These are phyloP conservation scores for Clohesyomyces aquaticus DNA, from an alignment of 495 filamentous ascomycete species.

Conservation along the genomic window DNA sequence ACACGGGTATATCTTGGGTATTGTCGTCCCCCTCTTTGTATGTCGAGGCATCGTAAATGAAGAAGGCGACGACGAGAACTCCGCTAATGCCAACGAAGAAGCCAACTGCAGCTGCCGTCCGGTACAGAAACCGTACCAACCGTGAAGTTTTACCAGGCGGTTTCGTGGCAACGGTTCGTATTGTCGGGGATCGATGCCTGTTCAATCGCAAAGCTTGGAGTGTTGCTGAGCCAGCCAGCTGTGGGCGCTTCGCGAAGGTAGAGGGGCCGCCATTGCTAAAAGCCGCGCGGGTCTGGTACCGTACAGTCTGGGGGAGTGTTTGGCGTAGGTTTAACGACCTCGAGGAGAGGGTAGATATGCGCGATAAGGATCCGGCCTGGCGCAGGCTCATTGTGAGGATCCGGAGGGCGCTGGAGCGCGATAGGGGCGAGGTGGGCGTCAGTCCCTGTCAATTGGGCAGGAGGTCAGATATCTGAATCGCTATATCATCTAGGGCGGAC, in stretches of 20 bases:
- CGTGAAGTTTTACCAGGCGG: conserved; percentile 35
- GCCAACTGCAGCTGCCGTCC: conserved; percentile 60
- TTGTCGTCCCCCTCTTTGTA: conserved; percentile 81
- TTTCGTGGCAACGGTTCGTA: conserved; percentile 34
- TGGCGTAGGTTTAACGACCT: neutral
- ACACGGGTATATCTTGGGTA: conserved; percentile 77
- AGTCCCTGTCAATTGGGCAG: conserved; percentile 26
- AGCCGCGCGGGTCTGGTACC: conserved; percentile 17
- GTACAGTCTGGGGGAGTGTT: conserved; percentile 1
- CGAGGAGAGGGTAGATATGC: conserved; percentile 22
- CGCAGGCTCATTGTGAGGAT: conserved; percentile 25
- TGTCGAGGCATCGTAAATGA: conserved; percentile 91
- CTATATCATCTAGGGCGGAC: conserved; percentile 1
- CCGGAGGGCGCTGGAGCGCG: neutral
- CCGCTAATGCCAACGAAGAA: conserved; percentile 60
- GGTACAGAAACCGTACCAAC: conserved; percentile 51
- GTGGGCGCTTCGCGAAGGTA: conserved; percentile 22
- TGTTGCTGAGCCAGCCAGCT: conserved; percentile 8
- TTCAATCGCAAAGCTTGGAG: conserved; percentile 16
- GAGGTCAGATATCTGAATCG: neutral
- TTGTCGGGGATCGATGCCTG: conserved; percentile 2
- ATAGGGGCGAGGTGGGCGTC: neutral
- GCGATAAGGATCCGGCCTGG: conserved; percentile 25
- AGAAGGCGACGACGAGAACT: conserved; percentile 73
- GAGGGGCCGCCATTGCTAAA: conserved; percentile 31